Conservation (phyloP, 257 asterid species). For the Apocynum venetum region DNA sequence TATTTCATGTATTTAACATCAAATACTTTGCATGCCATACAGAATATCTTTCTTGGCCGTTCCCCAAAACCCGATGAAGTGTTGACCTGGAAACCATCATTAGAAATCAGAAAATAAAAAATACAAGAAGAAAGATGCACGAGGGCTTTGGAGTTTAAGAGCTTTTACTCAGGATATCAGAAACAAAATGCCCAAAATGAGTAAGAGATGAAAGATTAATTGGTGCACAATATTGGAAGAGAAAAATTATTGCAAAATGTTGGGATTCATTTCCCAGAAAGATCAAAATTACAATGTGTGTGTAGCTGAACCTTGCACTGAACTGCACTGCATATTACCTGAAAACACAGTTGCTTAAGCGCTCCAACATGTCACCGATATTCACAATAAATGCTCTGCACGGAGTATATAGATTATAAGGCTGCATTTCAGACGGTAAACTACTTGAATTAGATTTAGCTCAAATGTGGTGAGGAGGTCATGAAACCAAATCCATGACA, state of each 20-base stretch:
- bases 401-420: background rate
- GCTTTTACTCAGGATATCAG: background rate
- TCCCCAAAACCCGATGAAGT: slow-evolving; percentile 77
- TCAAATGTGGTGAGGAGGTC: background rate
- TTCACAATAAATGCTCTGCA: slow-evolving; percentile 85
- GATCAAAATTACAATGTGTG: background rate
- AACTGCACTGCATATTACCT: slow-evolving; percentile 42
- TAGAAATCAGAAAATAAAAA: slow-evolving; percentile 7
- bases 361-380: slow-evolving; percentile 91
- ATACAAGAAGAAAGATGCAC: background rate
- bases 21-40: slow-evolving; percentile 40
- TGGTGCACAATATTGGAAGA: background rate
- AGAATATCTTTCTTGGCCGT: slow-evolving; percentile 81
- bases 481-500: background rate
- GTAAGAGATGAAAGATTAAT: background rate
- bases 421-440: background rate
- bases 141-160: background rate
- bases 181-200: no score
- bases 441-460: background rate
- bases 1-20: background rate
- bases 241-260: background rate
- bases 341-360: slow-evolving; percentile 78
- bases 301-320: background rate
- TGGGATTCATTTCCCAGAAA: background rate
- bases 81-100: slow-evolving; percentile 59